Base-by-base conservation (phyloP, 768 basidiomycete species). In the Serendipita sp. region DNA sequence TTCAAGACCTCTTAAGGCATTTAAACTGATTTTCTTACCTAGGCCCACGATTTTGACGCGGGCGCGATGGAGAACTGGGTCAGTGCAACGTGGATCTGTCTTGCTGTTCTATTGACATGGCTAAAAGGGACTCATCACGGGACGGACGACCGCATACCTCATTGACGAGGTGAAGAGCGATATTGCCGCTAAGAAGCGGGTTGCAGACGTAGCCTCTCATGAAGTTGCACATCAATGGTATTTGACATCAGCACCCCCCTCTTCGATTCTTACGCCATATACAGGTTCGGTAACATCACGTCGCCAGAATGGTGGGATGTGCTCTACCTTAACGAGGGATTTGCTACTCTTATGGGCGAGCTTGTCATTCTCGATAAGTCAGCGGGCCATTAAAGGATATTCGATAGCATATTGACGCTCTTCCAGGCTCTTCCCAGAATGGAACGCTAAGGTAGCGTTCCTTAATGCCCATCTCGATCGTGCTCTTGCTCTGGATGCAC, bases 261-360 rank as follows among this genome's bases (percentile, higher is more conserved):
- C 3, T 2, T 24, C 34, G 10, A 8, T 60, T 37, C 28, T 28
- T 15, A 24, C 16, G 4, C 35, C 15, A 60, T 13, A 4, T 18
- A 3, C n/a, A 78, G 89, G 90, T 95, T 94, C 69, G 93, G 92
- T 30, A 86, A 95, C 72, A 88, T 96, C 69, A 87, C 89, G 3
- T 95, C 92, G 0, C 93, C 94, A 92, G 83, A 83, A 70, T 92
- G 90, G 89, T 92, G 89, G 89, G 83, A 88, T 67, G 85, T 88
- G 72, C 78, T 91, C 56, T 89, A 88, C 73, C 75, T 89, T 65
- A 89, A 88, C 67, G 88, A 89, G 81, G 87, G 90, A n/a, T 91
- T 92, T 72, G 89, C 90, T 3, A 91, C 64, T 30, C 69, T 86
- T 83, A 86, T 90, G 89, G 92, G 92, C 68, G 90, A 92, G 77